phyloP scores from a whole-genome alignment of 257 asterid species.

The Solanum pinnatisectum region DNA sequence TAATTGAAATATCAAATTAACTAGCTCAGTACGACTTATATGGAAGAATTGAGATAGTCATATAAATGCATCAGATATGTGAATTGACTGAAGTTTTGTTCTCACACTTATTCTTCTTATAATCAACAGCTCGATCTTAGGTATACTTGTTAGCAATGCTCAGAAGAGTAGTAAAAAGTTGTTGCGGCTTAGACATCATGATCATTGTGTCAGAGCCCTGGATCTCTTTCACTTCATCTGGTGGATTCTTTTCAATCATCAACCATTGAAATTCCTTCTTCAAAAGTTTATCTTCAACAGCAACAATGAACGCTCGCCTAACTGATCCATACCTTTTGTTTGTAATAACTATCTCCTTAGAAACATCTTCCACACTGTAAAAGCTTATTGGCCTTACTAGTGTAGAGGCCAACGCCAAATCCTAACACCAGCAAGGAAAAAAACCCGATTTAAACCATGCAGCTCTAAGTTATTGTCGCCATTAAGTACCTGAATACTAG shows the following conservation, averaged over 20 bases:
- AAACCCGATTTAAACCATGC: background rate
- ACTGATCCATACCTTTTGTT: constrained; percentile 10
- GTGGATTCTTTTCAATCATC: constrained; percentile 26
- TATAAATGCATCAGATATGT: background rate
- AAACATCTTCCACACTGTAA: background rate
- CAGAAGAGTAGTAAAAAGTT: constrained; percentile 7
- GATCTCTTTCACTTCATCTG: constrained; percentile 19
- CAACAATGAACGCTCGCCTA: constrained; percentile 9
- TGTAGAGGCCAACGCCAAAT: constrained; percentile 14
- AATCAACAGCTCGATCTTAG: no score
- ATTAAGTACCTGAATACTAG: background rate
- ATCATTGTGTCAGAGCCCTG: constrained; percentile 28
- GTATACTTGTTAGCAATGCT: background rate
- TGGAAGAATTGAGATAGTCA: background rate
- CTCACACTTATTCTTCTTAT: no score
- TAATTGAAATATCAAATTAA: background rate
- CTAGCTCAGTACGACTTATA: background rate
- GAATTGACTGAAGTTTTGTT: no score
- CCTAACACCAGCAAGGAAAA: background rate
- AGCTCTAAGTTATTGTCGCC: background rate
- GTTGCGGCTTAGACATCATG: constrained; percentile 20
- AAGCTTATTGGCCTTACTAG: constrained; percentile 6
- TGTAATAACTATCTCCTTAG: constrained; percentile 3
- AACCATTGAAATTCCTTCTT: constrained; percentile 10
- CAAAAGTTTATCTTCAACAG: background rate